Evolutionary conservation across 2,329 filamentous ascomycete species (phyloP).

Genomic region (Sclerotinia borealis): DNA sequence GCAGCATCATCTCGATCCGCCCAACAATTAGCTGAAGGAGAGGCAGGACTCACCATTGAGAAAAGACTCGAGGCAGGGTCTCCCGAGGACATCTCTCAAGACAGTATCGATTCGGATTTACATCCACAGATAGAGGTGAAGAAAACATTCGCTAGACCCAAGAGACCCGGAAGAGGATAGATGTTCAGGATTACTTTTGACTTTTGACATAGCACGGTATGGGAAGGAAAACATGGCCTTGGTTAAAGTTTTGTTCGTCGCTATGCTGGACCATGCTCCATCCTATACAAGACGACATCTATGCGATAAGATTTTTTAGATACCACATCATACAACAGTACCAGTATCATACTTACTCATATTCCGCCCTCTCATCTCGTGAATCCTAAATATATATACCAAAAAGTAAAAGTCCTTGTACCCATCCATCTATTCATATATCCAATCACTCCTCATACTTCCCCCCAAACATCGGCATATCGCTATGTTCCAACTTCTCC

Average conservation of each 20-base stretch:
- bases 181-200: not conserved
- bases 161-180: slow-evolving; percentile 57
- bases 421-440: not conserved
- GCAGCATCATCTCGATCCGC: slow-evolving; percentile 65
- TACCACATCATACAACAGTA: not conserved
- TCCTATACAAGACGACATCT: not conserved
- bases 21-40: slow-evolving; percentile 56
- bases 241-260: slow-evolving; percentile 11
- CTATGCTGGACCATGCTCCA: slow-evolving; percentile 18
- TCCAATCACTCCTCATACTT: slow-evolving; percentile 58
- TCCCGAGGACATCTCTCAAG: slow-evolving; percentile 64
- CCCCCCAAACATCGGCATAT: slow-evolving; percentile 52
- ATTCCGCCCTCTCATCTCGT: not conserved
- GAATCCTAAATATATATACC: not conserved
- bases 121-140: slow-evolving; percentile 61
- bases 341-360: not conserved
- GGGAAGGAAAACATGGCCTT: not conserved
- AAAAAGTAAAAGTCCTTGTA: not conserved
- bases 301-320: not conserved
- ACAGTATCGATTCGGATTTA: slow-evolving; percentile 58
- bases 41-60: slow-evolving; percentile 59
- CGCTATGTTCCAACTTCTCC: slow-evolving; percentile 61
- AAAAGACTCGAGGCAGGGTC: slow-evolving; percentile 67
- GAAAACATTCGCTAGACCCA: slow-evolving; percentile 68
- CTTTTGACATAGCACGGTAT: not conserved